These are phyloP conservation scores for Penicillium paneum DNA, from an alignment of 2,329 filamentous ascomycete species.

Conservation along the genomic window DNA sequence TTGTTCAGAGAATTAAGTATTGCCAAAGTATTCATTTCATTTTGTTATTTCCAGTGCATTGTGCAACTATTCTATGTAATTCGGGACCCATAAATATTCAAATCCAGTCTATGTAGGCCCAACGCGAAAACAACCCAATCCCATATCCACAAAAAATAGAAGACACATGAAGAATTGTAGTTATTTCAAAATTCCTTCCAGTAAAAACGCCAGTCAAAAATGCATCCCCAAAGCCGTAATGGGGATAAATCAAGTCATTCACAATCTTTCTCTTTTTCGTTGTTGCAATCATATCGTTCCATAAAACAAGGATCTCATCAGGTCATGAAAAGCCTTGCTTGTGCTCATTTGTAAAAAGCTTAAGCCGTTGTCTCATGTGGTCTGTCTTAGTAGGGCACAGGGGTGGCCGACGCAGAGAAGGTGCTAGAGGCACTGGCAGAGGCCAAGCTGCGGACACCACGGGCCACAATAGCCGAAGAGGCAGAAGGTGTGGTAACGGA, in stretches of 20 bases:
- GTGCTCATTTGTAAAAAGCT: neutral
- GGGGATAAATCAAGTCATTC: constrained; percentile 4
- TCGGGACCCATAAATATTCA: constrained; percentile 6
- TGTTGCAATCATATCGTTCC: constrained; percentile 12
- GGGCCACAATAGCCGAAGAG: constrained; percentile 7
- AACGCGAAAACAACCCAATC: constrained; percentile 4
- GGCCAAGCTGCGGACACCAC: neutral
- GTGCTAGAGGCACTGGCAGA: constrained; percentile 13
- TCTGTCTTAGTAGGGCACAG: constrained; percentile 15
- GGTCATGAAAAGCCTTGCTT: constrained; percentile 5
- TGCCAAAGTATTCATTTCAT: neutral
- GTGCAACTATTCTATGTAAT: constrained; percentile 12
- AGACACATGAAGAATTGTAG: constrained; percentile 10
- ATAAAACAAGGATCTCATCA: constrained; percentile 4
- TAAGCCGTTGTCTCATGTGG: neutral
- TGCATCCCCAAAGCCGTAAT: neutral
- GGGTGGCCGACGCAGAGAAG: constrained; percentile 8
- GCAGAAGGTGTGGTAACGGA: neutral
- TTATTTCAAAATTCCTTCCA: neutral
- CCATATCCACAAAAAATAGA: constrained; percentile 10
- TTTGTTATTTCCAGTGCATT: constrained; percentile 4
- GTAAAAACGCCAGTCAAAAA: constrained; percentile 7
- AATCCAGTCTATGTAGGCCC: constrained; percentile 16
- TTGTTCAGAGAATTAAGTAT: neutral
- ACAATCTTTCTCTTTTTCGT: neutral